Evolutionary conservation across 2,329 filamentous ascomycete genomes (phyloP), one percentile per base, ranked within the genome.

Genomic region (Colletotrichum gloeosporioides): DNA sequence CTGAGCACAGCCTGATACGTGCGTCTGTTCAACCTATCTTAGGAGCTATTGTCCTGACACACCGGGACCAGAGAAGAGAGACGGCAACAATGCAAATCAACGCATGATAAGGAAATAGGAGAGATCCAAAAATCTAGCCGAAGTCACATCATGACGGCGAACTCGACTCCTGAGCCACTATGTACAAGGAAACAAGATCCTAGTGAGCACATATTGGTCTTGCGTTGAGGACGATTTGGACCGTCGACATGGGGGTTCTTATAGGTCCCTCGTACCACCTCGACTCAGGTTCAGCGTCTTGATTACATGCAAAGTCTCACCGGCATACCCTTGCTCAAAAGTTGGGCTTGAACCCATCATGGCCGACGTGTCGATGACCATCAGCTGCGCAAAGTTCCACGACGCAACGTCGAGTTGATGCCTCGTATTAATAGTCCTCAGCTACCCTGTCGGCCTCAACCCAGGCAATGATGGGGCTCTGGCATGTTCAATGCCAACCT

Each of bases 151-250:
- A 13, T 13, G 10, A 22, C 6, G 9, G 39, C 18, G 9, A n/a
- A n/a, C 9, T 22, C 12, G 2, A 22, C n/a, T 22, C 9, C 10
- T 53, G 44, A 22, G 44, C n/a, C 44, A 53, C n/a, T 10, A 4
- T 13, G 44, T 22, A 53, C 44, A 22, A 22, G 18, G 10, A 12
- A n/a, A 7, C 18, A 44, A 18, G 16, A 39, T 18, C 16, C 2
- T 18, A 1, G 0, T n/a, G 1, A 49, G 15, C 1, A 1, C 18
- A 1, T n/a, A n/a, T 49, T 22, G n/a, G 18, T 9, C 44, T 53
- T 53, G 44, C 44, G n/a, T 53, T 53, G n/a, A 53, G 10, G 44
- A 22, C 10, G 6, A 8, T 4, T 13, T 53, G n/a, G 2, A 22
- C 44, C 10, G 44, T 53, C 2, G 3, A 22, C 18, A 53, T 2